Percentiles rank a stretch among this genome's conserved stretches.
Evolutionary conservation across 202 grass and related monocot species (phyloP).

Genomic region (Schoenoplectus tabernaemontani): DNA sequence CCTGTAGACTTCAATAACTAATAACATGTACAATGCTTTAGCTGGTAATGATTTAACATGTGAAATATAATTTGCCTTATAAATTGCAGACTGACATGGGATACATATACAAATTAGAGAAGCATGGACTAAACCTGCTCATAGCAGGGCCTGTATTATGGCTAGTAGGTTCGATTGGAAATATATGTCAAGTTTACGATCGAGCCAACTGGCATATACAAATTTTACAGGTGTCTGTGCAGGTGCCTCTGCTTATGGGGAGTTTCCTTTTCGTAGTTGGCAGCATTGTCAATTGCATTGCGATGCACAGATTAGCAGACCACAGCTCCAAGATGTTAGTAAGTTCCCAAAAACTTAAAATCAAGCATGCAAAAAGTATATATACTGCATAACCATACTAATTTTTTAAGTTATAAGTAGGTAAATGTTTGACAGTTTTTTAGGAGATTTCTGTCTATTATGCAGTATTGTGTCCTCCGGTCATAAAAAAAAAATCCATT

Average conservation of each 20-base stretch:
- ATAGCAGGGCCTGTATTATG: conserved; percentile 59
- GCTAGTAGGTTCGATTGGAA: conserved; percentile 56
- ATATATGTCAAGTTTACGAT: conserved; percentile 67
- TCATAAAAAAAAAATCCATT: no score
- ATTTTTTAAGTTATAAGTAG: neutral
- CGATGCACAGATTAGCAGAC: neutral
- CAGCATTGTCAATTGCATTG: conserved; percentile 41
- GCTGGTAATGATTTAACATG: neutral
- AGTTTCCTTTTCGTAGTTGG: conserved; percentile 67
- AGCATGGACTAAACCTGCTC: conserved; percentile 65
- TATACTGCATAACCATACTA: neutral
- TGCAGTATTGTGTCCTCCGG: no score
- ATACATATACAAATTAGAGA: conserved; percentile 32
- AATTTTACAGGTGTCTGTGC: conserved; percentile 77
- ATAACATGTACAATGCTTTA: neutral
- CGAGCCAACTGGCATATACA: conserved; percentile 57
- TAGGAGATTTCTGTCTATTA: neutral
- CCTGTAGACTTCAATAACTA: neutral
- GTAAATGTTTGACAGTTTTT: neutral
- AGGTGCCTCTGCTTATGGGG: conserved; percentile 55
- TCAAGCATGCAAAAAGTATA: neutral
- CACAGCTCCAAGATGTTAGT: conserved; percentile 10
- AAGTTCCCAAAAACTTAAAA: neutral
- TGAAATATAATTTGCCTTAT: neutral
- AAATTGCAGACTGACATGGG: conserved; percentile 48